Conservation (phyloP, 176 grass and related monocot genomes). For the Melocanna baccifera region DNA sequence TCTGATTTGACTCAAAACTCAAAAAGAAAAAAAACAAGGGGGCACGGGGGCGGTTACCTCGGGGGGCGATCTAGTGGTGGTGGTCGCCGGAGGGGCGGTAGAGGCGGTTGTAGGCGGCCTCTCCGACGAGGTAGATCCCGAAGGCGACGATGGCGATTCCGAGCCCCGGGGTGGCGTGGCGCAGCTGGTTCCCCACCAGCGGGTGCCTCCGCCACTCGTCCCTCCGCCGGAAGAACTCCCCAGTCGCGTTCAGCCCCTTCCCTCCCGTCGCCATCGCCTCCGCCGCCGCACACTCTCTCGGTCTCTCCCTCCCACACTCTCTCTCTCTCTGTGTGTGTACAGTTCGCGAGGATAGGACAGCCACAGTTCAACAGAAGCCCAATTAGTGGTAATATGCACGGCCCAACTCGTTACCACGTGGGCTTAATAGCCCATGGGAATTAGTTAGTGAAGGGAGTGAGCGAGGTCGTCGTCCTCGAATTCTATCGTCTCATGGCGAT, state of each 20-base stretch:
- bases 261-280: constrained; percentile 58
- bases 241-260: constrained; percentile 64
- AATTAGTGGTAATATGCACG: neutral
- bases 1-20: neutral
- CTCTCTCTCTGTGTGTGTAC: neutral
- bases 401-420: neutral
- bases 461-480: neutral
- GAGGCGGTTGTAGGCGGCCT: constrained; percentile 80
- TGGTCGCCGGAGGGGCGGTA: constrained; percentile 39
- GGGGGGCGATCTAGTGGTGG: constrained; percentile 36
- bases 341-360: neutral
- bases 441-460: too few species aligned
- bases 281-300: neutral
- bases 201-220: constrained; percentile 95
- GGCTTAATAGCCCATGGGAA: neutral
- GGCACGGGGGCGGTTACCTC: neutral
- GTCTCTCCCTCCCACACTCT: neutral
- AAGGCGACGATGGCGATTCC: constrained; percentile 96
- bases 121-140: constrained; percentile 90
- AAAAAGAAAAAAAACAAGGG: neutral
- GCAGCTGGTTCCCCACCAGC: constrained; percentile 72
- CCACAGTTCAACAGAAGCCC: constrained; percentile 18
- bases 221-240: constrained; percentile 90
- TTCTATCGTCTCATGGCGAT: constrained; percentile 33
- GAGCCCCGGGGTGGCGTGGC: constrained; percentile 72